Base-by-base conservation (phyloP, 371 early-diverging fungal species). In the Dinochytrium kinnereticum region DNA sequence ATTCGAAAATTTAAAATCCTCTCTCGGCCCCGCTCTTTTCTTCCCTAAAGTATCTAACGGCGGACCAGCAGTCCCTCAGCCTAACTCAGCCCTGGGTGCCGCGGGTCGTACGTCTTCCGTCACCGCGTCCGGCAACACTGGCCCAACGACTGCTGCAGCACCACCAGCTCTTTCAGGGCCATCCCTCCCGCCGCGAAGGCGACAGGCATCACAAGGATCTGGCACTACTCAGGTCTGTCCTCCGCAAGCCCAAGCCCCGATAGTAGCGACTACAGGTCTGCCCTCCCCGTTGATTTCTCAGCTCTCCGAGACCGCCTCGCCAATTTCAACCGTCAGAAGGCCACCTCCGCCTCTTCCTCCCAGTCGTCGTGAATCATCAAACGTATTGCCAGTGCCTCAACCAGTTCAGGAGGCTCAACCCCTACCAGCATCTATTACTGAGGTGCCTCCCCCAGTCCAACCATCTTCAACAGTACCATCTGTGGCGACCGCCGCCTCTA, bases 151-250 rank as follows among this genome's bases (percentile, higher is more conserved):
- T 21, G 49, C 49, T 21, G 49, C 21, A 13, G 49, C 49, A 10
- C 10, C 13, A 13, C 49, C 49, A 13, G 49, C 13, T 13, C 13
- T 10, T 15, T 13, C 61, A 13, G 61, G 15, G 15, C 61, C 61
- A 2, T 28, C 36, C 13, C 61, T 61, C 36, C 61, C 61, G 36
- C 61, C 61, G 10, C 30, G 61, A 31, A 61, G 36, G 34, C 61
- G 61, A 17, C 34, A 34, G 7, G 34, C 61, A 10, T 61, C 61
- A 36, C 31, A 31, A 34, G 37, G 61, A 7, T 36, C 61, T 7
- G 61, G 10, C n/a, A n/a, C n/a, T n/a, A n/a, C n/a, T n/a, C n/a
- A n/a, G n/a, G n/a, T n/a, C n/a, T n/a, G n/a, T n/a, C n/a, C n/a
- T n/a, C n/a, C n/a, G n/a, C n/a, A n/a, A n/a, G n/a, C n/a, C n/a